Conservation (phyloP, 495 filamentous ascomycete genomes). For the Penicillium dipodomyicola region DNA sequence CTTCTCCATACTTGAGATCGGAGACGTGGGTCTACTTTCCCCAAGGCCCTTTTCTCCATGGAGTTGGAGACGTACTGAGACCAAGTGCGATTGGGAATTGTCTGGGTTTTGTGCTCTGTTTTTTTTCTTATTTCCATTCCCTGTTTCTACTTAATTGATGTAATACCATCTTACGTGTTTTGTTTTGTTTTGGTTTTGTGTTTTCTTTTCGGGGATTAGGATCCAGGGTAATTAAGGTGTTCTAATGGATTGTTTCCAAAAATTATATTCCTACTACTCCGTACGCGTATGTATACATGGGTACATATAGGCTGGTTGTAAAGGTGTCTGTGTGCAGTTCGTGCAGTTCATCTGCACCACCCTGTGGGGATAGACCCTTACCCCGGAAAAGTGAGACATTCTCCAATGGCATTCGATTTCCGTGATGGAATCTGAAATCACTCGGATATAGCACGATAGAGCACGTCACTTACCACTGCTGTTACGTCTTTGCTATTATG, state of each 20-base stretch:
- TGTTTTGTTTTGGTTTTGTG: constrained; percentile 17
- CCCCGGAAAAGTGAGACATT: constrained; percentile 3
- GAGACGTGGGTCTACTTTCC: constrained; percentile 7
- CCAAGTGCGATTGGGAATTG: neutral
- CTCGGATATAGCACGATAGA: constrained; percentile 1
- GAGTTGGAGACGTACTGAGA: neutral
- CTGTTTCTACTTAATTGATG: constrained; percentile 29
- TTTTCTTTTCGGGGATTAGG: constrained; percentile 7
- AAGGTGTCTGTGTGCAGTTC: neutral
- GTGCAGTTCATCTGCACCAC: neutral
- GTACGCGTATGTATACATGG: neutral
- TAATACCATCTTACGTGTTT: constrained; percentile 38
- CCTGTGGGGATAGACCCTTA: constrained; percentile 6
- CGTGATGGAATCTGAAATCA: constrained; percentile 4
- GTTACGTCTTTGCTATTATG: neutral
- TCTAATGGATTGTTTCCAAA: constrained; percentile 9
- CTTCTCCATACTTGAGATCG: constrained; percentile 1
- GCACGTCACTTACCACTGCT: neutral
- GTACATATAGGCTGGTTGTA: too few species aligned
- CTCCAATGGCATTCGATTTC: neutral
- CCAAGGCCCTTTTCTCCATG: neutral
- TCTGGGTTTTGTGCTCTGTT: neutral
- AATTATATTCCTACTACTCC: neutral
- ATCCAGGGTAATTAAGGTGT: constrained; percentile 14
- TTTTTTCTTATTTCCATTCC: constrained; percentile 13